Evolutionary conservation across 2,329 filamentous ascomycete genomes (phyloP), one percentile per base, ranked within the genome.

Genomic region (Fusarium papillatum): DNA sequence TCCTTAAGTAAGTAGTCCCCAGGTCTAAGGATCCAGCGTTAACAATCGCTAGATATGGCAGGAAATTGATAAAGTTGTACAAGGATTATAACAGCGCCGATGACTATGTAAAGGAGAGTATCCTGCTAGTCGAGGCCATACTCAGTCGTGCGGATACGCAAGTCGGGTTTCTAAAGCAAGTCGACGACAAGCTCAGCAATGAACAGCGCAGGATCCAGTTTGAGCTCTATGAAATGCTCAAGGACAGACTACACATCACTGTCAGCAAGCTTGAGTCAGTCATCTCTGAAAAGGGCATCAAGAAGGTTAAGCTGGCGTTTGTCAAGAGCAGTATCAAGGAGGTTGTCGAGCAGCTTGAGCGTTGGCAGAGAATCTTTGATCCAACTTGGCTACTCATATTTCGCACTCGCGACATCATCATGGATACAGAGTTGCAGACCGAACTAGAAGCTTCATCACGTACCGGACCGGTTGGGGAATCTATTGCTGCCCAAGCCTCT

Each of bases 341-440:
- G 46, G 65, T 68, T 24, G 69, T 81, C 19, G 39, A 41, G 1
- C 69, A 80, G 11, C 73, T 80, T n/a, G 78, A 80, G 34, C 57
- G 38, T 31, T 80, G 78, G 78, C 78, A 80, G 59, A 55, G 66
- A 5, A 69, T 68, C 22, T 73, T 74, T 46, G 75, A 78, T 36
- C 74, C 68, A 7, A 72, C 73, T 7, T 80, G 77, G 78, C 78
- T 77, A 39, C 68, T 81, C 7, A 64, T 79, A 43, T 66, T 79
- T 48, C 74, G 68, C 39, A 78, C 78, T 11, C 66, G 72, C 7
- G 64, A 76, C 31, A 66, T 67, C 1, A 14, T 61, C 14, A 70
- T 80, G 34, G 80, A 80, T 57, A 39, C 34, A 6, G 68, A 65
- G 14, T 59, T 79, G 11, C 31, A 36, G 34, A 70, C 22, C 1